phyloP scores from a whole-genome alignment of 2,329 filamentous ascomycete species.

The Tolypocladium paradoxum region DNA sequence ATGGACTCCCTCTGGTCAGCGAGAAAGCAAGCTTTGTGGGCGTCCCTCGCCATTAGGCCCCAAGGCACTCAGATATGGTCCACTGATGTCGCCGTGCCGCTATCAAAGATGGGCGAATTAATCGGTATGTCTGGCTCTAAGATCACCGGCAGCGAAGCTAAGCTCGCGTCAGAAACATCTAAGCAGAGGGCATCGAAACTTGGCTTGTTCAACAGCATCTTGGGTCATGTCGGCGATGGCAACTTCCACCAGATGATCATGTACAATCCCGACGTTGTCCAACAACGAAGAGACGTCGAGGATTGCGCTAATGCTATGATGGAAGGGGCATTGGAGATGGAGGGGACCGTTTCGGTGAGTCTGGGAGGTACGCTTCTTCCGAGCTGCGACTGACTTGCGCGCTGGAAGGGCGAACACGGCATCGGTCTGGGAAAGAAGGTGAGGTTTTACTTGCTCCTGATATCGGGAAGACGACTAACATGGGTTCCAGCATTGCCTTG shows the following conservation, averaged over 20 bases:
- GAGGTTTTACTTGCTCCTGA: neutral
- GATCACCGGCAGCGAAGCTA: neutral
- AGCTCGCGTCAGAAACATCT: constrained; percentile 39
- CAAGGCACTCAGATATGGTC: constrained; percentile 59
- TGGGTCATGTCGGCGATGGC: constrained; percentile 64
- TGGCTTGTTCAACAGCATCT: constrained; percentile 53
- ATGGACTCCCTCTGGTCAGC: constrained; percentile 65
- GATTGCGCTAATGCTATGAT: constrained; percentile 59
- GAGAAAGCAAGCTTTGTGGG: constrained; percentile 65
- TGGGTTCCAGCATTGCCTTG: constrained; percentile 31
- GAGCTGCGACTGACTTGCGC: neutral
- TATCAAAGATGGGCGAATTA: constrained; percentile 59
- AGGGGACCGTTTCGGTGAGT: constrained; percentile 56
- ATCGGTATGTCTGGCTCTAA: constrained; percentile 29
- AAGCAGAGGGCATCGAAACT: constrained; percentile 53
- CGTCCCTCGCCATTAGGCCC: constrained; percentile 54
- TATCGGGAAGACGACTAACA: neutral
- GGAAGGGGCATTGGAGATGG: constrained; percentile 56
- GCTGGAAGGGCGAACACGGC: constrained; percentile 49
- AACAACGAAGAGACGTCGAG: constrained; percentile 42
- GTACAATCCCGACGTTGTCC: constrained; percentile 37
- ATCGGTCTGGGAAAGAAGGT: constrained; percentile 61
- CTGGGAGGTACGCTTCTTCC: constrained; percentile 14
- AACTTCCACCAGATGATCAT: constrained; percentile 54
- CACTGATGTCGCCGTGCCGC: constrained; percentile 70